Conservation (phyloP, 2,329 filamentous ascomycete genomes). For the Verticillium tricorpus region DNA sequence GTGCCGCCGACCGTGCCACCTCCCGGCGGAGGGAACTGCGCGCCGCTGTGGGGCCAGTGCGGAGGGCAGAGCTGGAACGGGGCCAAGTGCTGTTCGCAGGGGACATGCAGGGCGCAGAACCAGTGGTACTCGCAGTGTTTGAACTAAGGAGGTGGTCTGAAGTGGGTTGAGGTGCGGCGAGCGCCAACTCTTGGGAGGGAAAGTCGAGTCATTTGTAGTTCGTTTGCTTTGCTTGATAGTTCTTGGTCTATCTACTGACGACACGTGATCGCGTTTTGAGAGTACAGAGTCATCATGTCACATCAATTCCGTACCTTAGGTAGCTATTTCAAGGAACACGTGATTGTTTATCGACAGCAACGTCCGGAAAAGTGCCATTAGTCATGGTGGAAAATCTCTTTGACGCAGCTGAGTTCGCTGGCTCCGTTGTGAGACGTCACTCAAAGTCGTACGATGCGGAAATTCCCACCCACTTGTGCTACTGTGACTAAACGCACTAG, state of each 20-base stretch:
- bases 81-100: conserved; percentile 12
- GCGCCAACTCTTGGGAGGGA: no score
- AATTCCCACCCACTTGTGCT: background rate
- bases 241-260: no score
- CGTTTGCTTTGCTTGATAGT: no score
- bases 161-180: background rate
- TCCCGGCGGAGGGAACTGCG: background rate
- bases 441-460: background rate
- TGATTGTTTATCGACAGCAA: background rate
- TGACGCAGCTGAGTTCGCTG: background rate
- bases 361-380: no score
- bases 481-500: background rate
- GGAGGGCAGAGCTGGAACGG: conserved; percentile 13
- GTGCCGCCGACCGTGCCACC: background rate
- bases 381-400: background rate
- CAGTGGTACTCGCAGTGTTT: conserved; percentile 15
- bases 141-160: background rate
- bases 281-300: no score
- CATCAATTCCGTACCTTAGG: no score
- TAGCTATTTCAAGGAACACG: no score
- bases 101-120: conserved; percentile 11
- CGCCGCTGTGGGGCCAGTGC: conserved; percentile 5
- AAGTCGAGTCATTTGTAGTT: no score
- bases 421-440: background rate
- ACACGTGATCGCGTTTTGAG: no score